Conservation (phyloP, 345 rosid genomes). For the Boechera divaricarpa region DNA sequence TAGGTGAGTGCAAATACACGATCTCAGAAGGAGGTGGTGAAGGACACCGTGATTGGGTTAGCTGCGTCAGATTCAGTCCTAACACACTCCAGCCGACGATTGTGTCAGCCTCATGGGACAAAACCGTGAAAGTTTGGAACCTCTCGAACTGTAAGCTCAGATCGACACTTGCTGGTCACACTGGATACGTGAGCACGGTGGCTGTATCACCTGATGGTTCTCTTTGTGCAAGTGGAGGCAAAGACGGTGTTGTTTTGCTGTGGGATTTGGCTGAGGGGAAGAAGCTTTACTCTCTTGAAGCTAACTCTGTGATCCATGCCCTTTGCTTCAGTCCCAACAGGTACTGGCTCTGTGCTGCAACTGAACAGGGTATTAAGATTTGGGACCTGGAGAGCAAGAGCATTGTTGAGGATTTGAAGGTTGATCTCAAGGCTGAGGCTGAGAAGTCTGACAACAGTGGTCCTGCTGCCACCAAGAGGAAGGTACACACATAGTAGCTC, state of each 20-base stretch:
- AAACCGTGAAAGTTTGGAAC: conserved; percentile 94
- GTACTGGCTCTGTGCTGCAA: conserved; percentile 98
- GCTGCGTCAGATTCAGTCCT: conserved; percentile 95
- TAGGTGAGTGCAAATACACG: conserved; percentile 98
- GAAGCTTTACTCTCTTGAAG: conserved; percentile 86
- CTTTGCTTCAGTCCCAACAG: conserved; percentile 97
- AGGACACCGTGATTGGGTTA: conserved; percentile 89
- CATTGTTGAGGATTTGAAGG: conserved; percentile 95
- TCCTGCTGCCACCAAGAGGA: conserved; percentile 51
- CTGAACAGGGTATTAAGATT: conserved; percentile 91
- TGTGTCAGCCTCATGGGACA: conserved; percentile 93
- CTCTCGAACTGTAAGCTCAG: conserved; percentile 88
- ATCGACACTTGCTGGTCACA: conserved; percentile 73
- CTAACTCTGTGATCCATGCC: conserved; percentile 75
- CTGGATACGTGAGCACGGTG: conserved; percentile 85
- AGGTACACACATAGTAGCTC: conserved; percentile 48
- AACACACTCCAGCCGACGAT: conserved; percentile 79
- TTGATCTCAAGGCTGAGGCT: conserved; percentile 94
- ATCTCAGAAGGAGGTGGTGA: conserved; percentile 74
- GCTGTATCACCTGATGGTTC: conserved; percentile 99
- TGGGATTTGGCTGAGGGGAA: conserved; percentile 99
- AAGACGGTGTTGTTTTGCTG: conserved; percentile 83
- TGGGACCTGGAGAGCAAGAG: conserved; percentile 99
- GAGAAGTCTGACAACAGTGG: conserved; percentile 72
- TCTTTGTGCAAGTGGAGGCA: conserved; percentile 92